Percentiles rank a stretch among this genome's conserved stretches.
These are phyloP conservation scores for Polytrichum commune DNA, from an alignment of 225 moss, liverwort and hornwort genomes.

Conservation along the genomic window DNA sequence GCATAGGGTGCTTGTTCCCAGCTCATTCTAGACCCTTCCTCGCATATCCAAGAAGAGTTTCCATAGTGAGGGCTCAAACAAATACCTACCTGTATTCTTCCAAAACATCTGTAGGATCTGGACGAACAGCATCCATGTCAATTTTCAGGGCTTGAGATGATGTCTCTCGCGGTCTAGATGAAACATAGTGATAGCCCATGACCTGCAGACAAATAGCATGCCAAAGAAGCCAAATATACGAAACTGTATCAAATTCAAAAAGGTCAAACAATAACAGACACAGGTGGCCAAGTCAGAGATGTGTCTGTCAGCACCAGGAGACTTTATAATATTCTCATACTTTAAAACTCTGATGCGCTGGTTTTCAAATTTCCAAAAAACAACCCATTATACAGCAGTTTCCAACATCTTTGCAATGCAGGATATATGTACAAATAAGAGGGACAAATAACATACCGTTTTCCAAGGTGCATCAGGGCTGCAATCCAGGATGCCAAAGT, in stretches of 20 bases:
- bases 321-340: no score
- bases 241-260: not conserved
- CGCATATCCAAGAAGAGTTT: no score
- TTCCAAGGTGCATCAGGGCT: slow-evolving; percentile 89
- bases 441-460: slow-evolving; percentile 43
- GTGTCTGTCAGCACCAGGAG: no score
- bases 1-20: no score
- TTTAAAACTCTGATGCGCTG: no score
- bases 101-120: slow-evolving; percentile 75
- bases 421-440: not conserved
- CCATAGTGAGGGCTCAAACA: not conserved
- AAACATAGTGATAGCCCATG: slow-evolving; percentile 83
- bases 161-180: slow-evolving; percentile 86
- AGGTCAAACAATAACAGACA: no score
- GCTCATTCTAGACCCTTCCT: no score
- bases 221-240: not conserved
- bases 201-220: slow-evolving; percentile 47
- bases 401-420: not conserved
- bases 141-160: slow-evolving; percentile 90
- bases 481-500: slow-evolving; percentile 90
- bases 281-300: no score
- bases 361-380: no score
- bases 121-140: slow-evolving; percentile 96
- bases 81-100: slow-evolving; percentile 85
- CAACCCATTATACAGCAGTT: not conserved